These are phyloP conservation scores for Xylariaceae sp. DNA, from an alignment of 2,329 filamentous ascomycete genomes.

Conservation along the genomic window DNA sequence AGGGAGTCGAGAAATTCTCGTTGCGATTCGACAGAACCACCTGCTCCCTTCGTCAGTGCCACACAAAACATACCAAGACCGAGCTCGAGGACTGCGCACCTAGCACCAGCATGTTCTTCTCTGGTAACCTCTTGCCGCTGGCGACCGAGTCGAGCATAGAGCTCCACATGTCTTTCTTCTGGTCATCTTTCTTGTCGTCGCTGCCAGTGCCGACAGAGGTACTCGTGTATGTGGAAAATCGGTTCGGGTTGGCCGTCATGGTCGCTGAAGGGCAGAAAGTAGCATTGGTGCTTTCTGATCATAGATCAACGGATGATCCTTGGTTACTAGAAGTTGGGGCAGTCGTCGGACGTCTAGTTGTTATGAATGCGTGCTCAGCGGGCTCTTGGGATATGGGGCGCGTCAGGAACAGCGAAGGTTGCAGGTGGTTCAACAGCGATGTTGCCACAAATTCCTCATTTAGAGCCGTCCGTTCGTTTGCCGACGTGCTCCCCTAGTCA, in stretches of 20 bases:
- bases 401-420: no score
- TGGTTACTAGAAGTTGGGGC: no score
- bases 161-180: conserved; percentile 90
- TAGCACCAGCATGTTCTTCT: conserved; percentile 86
- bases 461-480: no score
- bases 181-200: conserved; percentile 61
- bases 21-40: conserved; percentile 79
- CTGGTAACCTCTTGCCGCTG: conserved; percentile 82
- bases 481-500: no score
- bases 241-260: conserved; percentile 54
- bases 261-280: conserved; percentile 14
- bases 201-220: conserved; percentile 48
- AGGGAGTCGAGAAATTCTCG: conserved; percentile 75
- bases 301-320: no score
- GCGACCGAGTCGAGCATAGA: conserved; percentile 89
- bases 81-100: conserved; percentile 45
- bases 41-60: conserved; percentile 44
- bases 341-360: no score
- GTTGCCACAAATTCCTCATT: no score
- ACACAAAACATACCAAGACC: neutral
- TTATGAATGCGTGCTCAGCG: no score
- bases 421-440: no score
- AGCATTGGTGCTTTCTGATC: no score
- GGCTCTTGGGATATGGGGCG: no score
- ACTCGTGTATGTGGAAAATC: conserved; percentile 58